Evolutionary conservation across 768 basidiomycete species (phyloP).

Genomic region (Kwoniella heveanensis): DNA sequence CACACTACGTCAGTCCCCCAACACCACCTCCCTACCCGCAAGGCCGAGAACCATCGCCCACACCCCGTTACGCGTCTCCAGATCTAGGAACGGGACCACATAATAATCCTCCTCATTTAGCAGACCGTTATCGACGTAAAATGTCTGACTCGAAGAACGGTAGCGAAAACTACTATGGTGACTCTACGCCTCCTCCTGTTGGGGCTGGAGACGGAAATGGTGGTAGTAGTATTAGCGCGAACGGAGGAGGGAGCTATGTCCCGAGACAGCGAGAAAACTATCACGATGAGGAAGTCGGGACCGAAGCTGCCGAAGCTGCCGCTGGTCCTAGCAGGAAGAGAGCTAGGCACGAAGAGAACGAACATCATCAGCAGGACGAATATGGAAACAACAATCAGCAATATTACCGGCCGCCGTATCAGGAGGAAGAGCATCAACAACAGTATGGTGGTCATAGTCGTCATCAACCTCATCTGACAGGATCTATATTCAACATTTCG

Average conservation of each 20-base stretch:
- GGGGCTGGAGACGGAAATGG: constrained; percentile 4
- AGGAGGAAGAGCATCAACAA: no score
- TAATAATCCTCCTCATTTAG: neutral
- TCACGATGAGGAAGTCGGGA: neutral
- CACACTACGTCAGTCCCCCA: constrained; percentile 30
- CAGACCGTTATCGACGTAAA: constrained; percentile 17
- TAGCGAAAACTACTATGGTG: neutral
- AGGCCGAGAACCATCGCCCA: constrained; percentile 5
- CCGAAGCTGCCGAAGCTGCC: no score
- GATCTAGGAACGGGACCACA: constrained; percentile 42
- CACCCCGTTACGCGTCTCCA: constrained; percentile 47
- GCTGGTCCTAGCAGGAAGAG: constrained; percentile 37
- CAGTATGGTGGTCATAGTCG: neutral
- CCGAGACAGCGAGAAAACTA: constrained; percentile 9
- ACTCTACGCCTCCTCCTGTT: neutral
- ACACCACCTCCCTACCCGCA: constrained; percentile 9
- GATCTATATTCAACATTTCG: constrained; percentile 50
- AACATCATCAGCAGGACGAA: constrained; percentile 10
- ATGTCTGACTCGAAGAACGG: constrained; percentile 22
- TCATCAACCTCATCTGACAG: constrained; percentile 21
- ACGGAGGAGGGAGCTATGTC: constrained; percentile 13
- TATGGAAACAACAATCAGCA: constrained; percentile 12
- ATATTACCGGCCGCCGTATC: neutral
- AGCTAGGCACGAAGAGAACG: constrained; percentile 23
- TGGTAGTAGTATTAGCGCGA: neutral